Conservation (phyloP, 257 asterid species). For the Asclepias syriaca region DNA sequence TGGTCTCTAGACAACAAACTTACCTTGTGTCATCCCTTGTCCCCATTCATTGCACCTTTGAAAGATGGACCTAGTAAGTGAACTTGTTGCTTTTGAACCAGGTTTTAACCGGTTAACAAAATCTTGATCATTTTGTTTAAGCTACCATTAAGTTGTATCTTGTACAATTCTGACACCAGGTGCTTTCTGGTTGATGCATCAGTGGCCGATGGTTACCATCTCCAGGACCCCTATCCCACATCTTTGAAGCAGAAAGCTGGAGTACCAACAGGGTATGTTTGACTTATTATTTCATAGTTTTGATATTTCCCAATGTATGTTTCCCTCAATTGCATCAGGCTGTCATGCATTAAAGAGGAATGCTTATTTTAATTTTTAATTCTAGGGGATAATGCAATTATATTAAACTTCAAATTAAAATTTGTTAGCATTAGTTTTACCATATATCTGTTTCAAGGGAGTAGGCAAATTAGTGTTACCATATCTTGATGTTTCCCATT, state of each 20-base stretch:
- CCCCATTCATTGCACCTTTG: too few species aligned
- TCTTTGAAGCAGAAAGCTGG: slow-evolving; percentile 69
- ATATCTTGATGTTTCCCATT: not conserved
- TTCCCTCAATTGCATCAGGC: slow-evolving; percentile 13
- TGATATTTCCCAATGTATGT: slow-evolving; percentile 12
- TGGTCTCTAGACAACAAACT: not conserved
- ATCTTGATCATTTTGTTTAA: slow-evolving; percentile 8
- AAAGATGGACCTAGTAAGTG: not conserved
- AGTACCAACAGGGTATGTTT: slow-evolving; percentile 56
- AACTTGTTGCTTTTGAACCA: not conserved
- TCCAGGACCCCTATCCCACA: slow-evolving; percentile 58
- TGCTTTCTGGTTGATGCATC: slow-evolving; percentile 98
- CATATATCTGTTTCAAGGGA: not conserved
- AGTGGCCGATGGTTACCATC: slow-evolving; percentile 88
- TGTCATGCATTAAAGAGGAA: not conserved
- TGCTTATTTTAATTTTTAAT: not conserved
- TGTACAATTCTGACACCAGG: slow-evolving; percentile 78
- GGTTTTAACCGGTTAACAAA: not conserved
- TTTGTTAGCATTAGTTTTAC: not conserved
- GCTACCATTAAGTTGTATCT: slow-evolving; percentile 49
- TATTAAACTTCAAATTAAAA: not conserved
- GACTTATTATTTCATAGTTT: slow-evolving; percentile 17
- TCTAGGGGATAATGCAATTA: not conserved
- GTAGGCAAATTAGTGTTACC: not conserved
- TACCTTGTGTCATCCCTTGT: not conserved